A percentile compares a stretch with the other conserved stretches of the same genome.
Conservation (phyloP, 192 early-diverging fungal genomes). For the Coemansia sp. region DNA sequence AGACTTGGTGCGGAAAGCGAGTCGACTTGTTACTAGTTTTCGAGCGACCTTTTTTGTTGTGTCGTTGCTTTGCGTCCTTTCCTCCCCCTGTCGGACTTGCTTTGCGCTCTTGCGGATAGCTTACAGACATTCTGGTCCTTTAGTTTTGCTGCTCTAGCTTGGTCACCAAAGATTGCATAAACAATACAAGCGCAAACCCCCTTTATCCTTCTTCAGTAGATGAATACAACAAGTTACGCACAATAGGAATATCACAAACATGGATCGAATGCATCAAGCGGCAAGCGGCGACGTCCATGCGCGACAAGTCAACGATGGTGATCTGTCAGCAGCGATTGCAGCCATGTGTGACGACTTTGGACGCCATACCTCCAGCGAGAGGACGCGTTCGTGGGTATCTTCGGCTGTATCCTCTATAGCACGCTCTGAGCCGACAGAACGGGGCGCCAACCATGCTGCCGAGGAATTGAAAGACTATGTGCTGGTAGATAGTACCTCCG, state of each 20-base stretch:
- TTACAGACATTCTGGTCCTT: background rate
- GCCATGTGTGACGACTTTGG: conserved; percentile 28
- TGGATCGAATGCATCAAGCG: conserved; percentile 1
- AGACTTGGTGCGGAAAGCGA: background rate
- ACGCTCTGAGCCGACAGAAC: conserved; percentile 3
- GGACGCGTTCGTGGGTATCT: conserved; percentile 47
- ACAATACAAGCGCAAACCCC: background rate
- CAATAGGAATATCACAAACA: conserved; percentile 5
- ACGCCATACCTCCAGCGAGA: conserved; percentile 24
- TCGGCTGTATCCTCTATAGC: conserved; percentile 25
- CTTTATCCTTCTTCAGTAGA: background rate
- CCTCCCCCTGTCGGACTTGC: background rate
- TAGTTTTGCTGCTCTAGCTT: background rate
- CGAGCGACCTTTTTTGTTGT: background rate
- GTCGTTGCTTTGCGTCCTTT: background rate
- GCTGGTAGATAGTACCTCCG: background rate
- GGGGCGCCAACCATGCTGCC: background rate
- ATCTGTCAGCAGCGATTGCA: conserved; percentile 10
- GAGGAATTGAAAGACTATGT: background rate
- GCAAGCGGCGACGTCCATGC: background rate
- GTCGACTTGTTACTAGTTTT: background rate
- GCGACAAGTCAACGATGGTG: conserved; percentile 1
- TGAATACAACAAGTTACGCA: conserved; percentile 1
- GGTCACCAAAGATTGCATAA: background rate
- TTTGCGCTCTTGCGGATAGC: background rate